These are phyloP conservation scores for Camellia granthamiana DNA, from an alignment of 148 eudicot genomes.

Conservation along the genomic window DNA sequence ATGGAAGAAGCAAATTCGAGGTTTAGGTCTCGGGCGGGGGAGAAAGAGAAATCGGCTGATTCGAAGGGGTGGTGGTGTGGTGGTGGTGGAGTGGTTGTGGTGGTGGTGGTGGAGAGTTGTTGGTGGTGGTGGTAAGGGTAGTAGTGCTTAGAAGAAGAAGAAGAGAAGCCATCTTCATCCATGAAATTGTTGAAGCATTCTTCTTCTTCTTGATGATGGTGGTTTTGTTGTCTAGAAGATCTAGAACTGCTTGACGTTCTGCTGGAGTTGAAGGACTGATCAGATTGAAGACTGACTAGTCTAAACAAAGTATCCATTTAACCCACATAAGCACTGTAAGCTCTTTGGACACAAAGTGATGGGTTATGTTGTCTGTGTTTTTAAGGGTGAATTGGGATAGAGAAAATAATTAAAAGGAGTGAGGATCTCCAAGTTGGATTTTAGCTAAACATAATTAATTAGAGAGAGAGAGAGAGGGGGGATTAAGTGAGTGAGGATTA, in stretches of 20 bases:
- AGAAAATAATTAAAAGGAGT: constrained; percentile 13
- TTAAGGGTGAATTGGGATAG: constrained; percentile 17
- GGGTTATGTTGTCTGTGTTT: constrained; percentile 20
- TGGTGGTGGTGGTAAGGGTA: constrained; percentile 20
- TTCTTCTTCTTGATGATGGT: constrained; percentile 39
- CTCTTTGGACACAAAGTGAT: constrained; percentile 11
- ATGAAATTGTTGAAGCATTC: constrained; percentile 93
- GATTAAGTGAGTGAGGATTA: constrained; percentile 9
- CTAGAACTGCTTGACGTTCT: constrained; percentile 42
- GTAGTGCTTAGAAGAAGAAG: constrained; percentile 57
- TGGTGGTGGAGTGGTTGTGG: constrained; percentile 18
- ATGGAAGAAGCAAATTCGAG: constrained; percentile 36
- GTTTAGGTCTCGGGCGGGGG: constrained; percentile 37
- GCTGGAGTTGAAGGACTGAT: constrained; percentile 55
- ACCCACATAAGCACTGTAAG: constrained; percentile 15
- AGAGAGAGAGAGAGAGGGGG: constrained; percentile 3
- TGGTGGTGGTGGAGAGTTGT: constrained; percentile 23
- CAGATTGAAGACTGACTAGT: constrained; percentile 58
- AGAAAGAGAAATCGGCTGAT: constrained; percentile 29
- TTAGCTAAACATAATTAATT: constrained; percentile 28
- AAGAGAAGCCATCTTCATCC: constrained; percentile 85
- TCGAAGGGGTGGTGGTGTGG: constrained; percentile 7
- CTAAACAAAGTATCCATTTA: constrained; percentile 94
- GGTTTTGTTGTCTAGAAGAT: constrained; percentile 37
- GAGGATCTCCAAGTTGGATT: constrained; percentile 42